Evolutionary conservation across 768 basidiomycete genomes (phyloP).

Genomic region (Hemileccinum impolitum): DNA sequence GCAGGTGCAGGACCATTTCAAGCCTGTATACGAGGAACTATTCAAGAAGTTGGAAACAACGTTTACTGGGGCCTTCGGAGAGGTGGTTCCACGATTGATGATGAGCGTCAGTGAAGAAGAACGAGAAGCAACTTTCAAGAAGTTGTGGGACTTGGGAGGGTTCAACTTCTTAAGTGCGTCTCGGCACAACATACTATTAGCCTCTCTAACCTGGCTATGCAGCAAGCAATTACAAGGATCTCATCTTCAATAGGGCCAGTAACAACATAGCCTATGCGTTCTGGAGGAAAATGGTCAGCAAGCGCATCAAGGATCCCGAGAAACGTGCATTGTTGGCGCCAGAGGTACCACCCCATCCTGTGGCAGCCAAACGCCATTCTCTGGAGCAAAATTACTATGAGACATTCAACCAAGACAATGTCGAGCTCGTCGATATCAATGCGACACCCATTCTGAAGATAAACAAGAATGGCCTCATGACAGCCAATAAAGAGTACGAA

Average conservation of each 20-base stretch:
- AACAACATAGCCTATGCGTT: constrained; percentile 7
- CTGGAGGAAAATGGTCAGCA: constrained; percentile 15
- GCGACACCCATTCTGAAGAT: constrained; percentile 10
- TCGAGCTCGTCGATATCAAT: constrained; percentile 11
- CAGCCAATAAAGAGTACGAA: constrained; percentile 4
- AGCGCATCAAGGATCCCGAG: constrained; percentile 9
- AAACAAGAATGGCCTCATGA: constrained; percentile 6
- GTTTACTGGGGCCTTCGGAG: neutral
- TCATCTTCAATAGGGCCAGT: neutral
- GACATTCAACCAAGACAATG: constrained; percentile 14
- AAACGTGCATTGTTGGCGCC: constrained; percentile 16
- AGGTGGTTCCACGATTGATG: neutral
- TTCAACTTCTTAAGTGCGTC: constrained; percentile 8
- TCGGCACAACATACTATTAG: too few relatives aligned
- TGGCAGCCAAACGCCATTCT: constrained; percentile 6
- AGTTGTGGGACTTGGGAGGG: constrained; percentile 6
- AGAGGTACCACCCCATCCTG: constrained; percentile 7
- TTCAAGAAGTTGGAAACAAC: constrained; percentile 3
- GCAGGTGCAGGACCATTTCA: constrained; percentile 10
- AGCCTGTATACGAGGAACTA: constrained; percentile 8
- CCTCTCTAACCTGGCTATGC: neutral
- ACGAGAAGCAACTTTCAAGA: constrained; percentile 9
- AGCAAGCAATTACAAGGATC: constrained; percentile 10
- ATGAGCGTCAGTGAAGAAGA: constrained; percentile 6
- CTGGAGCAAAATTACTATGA: constrained; percentile 14